A percentile compares a stretch with the other conserved stretches of the same genome.
These are phyloP conservation scores for Podaxis sp. DNA, from an alignment of 768 basidiomycete genomes.

Conservation along the genomic window DNA sequence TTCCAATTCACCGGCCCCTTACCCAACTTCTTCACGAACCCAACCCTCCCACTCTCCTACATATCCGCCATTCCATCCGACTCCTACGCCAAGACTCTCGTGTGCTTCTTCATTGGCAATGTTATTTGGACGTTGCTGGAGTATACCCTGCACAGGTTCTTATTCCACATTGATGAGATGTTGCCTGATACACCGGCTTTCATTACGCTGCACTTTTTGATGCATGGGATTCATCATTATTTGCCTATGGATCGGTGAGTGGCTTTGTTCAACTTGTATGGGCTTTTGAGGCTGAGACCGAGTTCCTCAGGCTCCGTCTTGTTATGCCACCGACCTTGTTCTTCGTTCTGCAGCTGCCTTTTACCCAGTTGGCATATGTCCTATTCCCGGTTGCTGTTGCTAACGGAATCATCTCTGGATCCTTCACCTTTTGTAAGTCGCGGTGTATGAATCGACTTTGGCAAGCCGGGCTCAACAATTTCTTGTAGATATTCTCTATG, in stretches of 20 bases:
- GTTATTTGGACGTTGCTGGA: slow-evolving; percentile 93
- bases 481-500: slow-evolving; percentile 70
- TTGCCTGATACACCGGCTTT: slow-evolving; percentile 83
- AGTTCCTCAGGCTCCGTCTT: slow-evolving; percentile 64
- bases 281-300: slow-evolving; percentile 3
- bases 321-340: slow-evolving; percentile 97
- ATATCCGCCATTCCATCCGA: slow-evolving; percentile 46
- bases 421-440: slow-evolving; percentile 70
- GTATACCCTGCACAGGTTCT: slow-evolving; percentile 90
- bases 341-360: slow-evolving; percentile 70
- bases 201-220: slow-evolving; percentile 84
- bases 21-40: slow-evolving; percentile 58
- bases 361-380: slow-evolving; percentile 79
- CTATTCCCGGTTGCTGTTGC: slow-evolving; percentile 84
- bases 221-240: slow-evolving; percentile 97
- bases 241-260: slow-evolving; percentile 91
- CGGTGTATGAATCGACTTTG: no score
- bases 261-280: background rate
- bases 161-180: slow-evolving; percentile 90
- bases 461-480: background rate
- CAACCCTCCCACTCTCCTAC: slow-evolving; percentile 51
- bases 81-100: slow-evolving; percentile 51
- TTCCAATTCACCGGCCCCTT: slow-evolving; percentile 76
- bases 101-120: slow-evolving; percentile 83
- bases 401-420: slow-evolving; percentile 88